Conservation (phyloP, 2,329 filamentous ascomycete species). For the Ambrosiella xylebori region DNA sequence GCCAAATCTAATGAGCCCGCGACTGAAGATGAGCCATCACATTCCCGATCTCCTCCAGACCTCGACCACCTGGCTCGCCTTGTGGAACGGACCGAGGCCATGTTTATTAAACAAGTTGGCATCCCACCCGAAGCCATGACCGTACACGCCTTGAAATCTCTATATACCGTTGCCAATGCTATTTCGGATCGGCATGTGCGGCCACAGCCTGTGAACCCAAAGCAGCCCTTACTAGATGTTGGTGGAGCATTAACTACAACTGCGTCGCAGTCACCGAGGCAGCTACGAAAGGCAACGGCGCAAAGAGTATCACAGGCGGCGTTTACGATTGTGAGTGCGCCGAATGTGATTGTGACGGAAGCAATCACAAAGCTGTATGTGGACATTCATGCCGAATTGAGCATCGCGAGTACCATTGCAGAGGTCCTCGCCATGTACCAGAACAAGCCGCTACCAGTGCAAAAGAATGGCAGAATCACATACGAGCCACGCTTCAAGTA, state of each 20-base stretch:
- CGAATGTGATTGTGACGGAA: conserved; percentile 64
- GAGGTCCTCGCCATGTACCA: conserved; percentile 69
- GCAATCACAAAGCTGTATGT: conserved; percentile 59
- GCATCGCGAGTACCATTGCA: conserved; percentile 59
- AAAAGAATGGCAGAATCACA: background rate
- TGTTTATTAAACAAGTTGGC: conserved; percentile 27
- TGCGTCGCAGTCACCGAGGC: conserved; percentile 1
- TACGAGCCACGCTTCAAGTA: conserved; percentile 41
- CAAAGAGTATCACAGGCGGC: conserved; percentile 40
- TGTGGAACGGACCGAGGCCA: conserved; percentile 26
- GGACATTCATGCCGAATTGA: conserved; percentile 54
- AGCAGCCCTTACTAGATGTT: conserved; percentile 21
- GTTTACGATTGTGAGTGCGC: conserved; percentile 55
- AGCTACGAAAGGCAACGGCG: conserved; percentile 27
- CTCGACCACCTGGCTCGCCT: conserved; percentile 15
- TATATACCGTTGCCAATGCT: conserved; percentile 27
- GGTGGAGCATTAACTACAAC: background rate
- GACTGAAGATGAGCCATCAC: background rate
- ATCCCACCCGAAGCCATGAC: conserved; percentile 29
- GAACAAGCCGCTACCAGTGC: conserved; percentile 54
- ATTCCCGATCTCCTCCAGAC: background rate
- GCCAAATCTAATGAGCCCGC: too few relatives aligned
- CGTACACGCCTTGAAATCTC: conserved; percentile 27
- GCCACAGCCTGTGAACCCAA: conserved; percentile 16
- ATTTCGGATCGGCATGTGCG: conserved; percentile 20